Base-by-base conservation (phyloP, 257 asterid genomes). In the Osmanthus fragrans region DNA sequence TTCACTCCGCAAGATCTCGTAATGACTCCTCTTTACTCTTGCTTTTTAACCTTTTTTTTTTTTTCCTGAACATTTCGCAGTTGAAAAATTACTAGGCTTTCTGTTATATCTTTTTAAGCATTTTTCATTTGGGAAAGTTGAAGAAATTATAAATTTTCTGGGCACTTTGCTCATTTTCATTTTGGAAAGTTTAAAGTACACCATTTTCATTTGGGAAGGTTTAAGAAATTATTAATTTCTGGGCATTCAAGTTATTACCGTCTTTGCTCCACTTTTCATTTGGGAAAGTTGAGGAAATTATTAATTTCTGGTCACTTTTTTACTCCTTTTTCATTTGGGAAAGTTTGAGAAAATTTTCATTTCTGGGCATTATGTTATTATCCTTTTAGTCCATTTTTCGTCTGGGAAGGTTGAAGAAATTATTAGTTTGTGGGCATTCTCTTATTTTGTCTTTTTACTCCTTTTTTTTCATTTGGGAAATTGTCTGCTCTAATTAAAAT, bases 1-100 rank as follows among this genome's bases (percentile, higher is more conserved):
- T 90, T 90, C 85, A 79, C 93, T 80, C 89, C 94, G 51, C 97
- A 90, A 73, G 92, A 83, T 76, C 94, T 95, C 49, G 99, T 92
- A 89, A 75, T 74, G 67, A 66, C 37, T 42, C 12, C 3, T 21
- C 40, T 27, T 37, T 25, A 2, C 54, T 42, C 30, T 42, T 76
- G 21, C 33, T 65, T 72, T 58, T 16, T 42, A 10, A 54, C 30
- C 51, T 39, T 5, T 36, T 6, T 25, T 16, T 3, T 12, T 39
- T 6, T 40, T 4, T 40, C 23, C 12, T 42, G 1, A 45, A 40
- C 21, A 32, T 27, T 63, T 27, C 25, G 7, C 34, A 12, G 5
- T 25, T 63, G 68, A 8, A 7, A 63, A 25, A 63, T n/a, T 7
- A 58, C 1, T 58, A 21, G 32, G 64, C 29, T 56, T 56, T 37